Evolutionary conservation across 148 eudicot genomes (phyloP), one percentile per base, ranked within the genome.

Genomic region (Fagopyrum homotropicum): DNA sequence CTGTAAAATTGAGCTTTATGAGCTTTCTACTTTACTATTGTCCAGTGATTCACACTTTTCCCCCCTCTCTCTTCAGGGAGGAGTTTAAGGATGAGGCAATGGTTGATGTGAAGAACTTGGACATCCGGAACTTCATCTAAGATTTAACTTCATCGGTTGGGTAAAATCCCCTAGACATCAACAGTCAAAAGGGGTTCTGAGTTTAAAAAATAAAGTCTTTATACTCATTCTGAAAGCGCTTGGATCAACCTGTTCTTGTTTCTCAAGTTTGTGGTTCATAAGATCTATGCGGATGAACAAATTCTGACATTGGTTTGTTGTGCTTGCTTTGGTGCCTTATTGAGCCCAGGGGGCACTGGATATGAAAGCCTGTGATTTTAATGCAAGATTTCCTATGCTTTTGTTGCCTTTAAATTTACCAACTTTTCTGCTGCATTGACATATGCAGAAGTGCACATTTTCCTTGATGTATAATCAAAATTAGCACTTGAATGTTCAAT

Each of bases 51-150:
- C 43, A 7, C 7, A 7, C 44, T 7, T 43, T 69, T 3, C 9
- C 43, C 43, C 22, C 26, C 66, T 14, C 26, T n/a, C 29, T 17
- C 76, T 70, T 69, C 89, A 94, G 98, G 88, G 98, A 94, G 85
- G 98, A 94, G 82, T 91, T 90, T 76, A 86, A 91, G 82, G 97
- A 91, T 30, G 98, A 94, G 80, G 86, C 81, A 79, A 85, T 94
- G 93, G 87, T 82, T 47, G 93, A 85, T 43, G 96, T 89, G 79
- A 93, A 89, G 92, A 81, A 94, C 35, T 73, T 93, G 79, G 98
- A 93, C 82, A 84, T 89, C 86, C 69, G 98, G 77, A 91, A 91
- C 84, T 91, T 93, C 84, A 44, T 93, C 75, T 93, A 76, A 86
- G 80, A 26, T 60, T 60, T 30, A 26, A 26, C 66, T 60, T 22